A percentile compares a stretch with the other conserved stretches of the same genome.
phyloP scores from a whole-genome alignment of 169 alveolate species.

The Plasmodium vinckei region DNA sequence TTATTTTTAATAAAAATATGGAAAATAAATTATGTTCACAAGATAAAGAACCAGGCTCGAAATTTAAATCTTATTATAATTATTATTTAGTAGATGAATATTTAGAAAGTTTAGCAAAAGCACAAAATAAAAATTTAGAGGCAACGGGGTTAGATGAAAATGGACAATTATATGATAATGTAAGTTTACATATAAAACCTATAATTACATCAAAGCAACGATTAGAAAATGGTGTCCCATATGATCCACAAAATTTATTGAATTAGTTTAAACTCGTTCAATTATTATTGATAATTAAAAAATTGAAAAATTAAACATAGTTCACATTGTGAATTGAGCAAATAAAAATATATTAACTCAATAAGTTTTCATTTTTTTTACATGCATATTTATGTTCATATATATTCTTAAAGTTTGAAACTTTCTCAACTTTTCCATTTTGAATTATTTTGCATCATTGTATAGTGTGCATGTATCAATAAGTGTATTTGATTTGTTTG shows the following conservation, averaged over 20 bases:
- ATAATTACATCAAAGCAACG: conserved; percentile 54
- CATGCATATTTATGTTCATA: too few species aligned
- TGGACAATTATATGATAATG: conserved; percentile 71
- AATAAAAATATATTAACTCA: too few species aligned
- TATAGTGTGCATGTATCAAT: too few species aligned
- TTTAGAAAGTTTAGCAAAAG: conserved; percentile 42
- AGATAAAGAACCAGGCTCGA: conserved; percentile 52
- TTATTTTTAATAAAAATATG: not conserved
- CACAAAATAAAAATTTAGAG: conserved; percentile 62
- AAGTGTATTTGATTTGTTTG: too few species aligned
- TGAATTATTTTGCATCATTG: too few species aligned
- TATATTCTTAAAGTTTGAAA: too few species aligned
- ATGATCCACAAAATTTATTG: conserved; percentile 45
- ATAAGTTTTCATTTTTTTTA: too few species aligned
- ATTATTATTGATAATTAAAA: too few species aligned
- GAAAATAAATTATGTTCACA: not conserved
- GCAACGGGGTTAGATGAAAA: conserved; percentile 73
- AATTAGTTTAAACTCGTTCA: not conserved
- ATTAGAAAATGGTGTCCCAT: conserved; percentile 69
- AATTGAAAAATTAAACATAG: too few species aligned
- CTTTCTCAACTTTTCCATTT: too few species aligned
- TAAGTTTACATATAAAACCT: conserved; percentile 63
- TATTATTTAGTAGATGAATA: conserved; percentile 75
- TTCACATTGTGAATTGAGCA: too few species aligned
- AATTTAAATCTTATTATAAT: conserved; percentile 64